Evolutionary conservation across 345 rosid species (phyloP).

Genomic region (Eucalyptus decipiens): DNA sequence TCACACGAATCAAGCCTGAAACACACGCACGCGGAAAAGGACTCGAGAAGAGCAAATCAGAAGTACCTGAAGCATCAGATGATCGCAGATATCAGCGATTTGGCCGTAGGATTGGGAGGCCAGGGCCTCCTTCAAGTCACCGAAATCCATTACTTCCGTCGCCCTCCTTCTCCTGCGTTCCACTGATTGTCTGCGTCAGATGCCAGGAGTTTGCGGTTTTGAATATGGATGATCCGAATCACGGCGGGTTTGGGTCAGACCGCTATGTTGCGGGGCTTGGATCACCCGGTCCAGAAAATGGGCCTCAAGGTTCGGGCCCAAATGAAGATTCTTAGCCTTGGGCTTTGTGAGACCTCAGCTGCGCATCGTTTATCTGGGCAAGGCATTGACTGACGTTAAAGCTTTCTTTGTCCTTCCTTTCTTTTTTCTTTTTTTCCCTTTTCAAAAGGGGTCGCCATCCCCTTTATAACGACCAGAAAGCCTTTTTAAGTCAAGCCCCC

Average conservation of each 20-base stretch:
- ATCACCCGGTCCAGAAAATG: background rate
- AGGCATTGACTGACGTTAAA: background rate
- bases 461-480: background rate
- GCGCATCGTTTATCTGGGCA: background rate
- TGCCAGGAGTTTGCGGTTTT: background rate
- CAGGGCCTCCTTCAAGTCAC: slow-evolving; percentile 45
- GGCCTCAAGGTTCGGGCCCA: background rate
- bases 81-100: slow-evolving; percentile 70
- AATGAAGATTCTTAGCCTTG: background rate
- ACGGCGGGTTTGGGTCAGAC: background rate
- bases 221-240: background rate
- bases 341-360: background rate
- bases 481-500: background rate
- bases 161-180: background rate
- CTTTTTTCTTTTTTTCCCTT: rapidly evolving
- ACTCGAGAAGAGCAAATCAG: background rate
- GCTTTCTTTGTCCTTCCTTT: background rate
- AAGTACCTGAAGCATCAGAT: slow-evolving; percentile 61
- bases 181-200: background rate
- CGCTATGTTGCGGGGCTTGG: background rate
- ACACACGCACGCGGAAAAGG: background rate
- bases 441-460: background rate
- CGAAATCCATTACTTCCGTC: slow-evolving; percentile 47
- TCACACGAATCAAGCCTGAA: background rate
- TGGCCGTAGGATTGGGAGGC: slow-evolving; percentile 40